Base-by-base conservation (phyloP, 1,284 basidiomycete genomes). In the Papiliotrema laurentii region DNA sequence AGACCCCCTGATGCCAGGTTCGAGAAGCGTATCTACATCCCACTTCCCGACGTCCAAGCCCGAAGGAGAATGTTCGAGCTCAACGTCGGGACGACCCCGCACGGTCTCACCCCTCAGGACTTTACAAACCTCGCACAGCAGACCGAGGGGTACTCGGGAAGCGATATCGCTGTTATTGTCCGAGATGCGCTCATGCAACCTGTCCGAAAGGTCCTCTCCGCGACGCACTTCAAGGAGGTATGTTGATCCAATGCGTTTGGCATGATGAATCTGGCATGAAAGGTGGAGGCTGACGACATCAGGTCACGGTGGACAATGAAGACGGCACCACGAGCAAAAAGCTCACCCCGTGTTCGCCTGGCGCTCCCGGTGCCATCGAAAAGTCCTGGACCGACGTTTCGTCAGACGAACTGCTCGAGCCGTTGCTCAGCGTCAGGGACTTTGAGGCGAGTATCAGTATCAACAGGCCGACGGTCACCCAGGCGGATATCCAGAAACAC, bases 161-260 rank as follows among this genome's bases (percentile, higher is more conserved):
- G 90, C 13, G 94, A 98, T 77, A 92, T 98, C 53, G 85, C 92
- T 1, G 87, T 97, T 53, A 81, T 97, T 43, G 94, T 98, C 9
- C 86, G 93, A 51, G 96, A 98, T 65, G 94, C 94, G 1, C 79
- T 98, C 51, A 98, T 98, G 94, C 93, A 98, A 71, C 94, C 96
- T 1, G 90, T 98, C 21, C 84, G 96, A 49, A 98, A 97, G 71
- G 91, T 98, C 36, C 82, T 97, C 38, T 84, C 85, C 24, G 92
- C 96, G 1, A 97, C 93, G 2, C 94, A 98, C 73, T 98, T 98
- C 78, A 93, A 92, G 53, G 71, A 76, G 64, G 75, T 79, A 36
- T 52, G 73, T 59, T 5, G 3, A 16, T 9, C 19, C n/a, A n/a
- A n/a, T n/a, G n/a, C n/a, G n/a, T n/a, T n/a, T n/a, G n/a, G n/a